phyloP scores from a whole-genome alignment of 2,329 filamentous ascomycete genomes.

The Chaetomium olivaceum region DNA sequence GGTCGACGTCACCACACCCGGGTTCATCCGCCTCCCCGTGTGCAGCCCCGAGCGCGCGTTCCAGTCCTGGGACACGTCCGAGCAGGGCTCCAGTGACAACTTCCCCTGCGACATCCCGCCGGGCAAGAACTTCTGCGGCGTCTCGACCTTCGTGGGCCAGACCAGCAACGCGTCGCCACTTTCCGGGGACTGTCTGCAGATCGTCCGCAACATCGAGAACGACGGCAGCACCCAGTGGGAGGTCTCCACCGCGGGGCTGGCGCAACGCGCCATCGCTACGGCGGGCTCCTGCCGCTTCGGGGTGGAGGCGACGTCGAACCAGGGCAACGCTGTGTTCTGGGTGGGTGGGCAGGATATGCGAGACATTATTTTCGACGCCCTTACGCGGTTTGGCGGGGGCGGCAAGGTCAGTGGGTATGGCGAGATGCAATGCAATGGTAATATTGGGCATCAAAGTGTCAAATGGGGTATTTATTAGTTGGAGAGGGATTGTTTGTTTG shows the following conservation, averaged over 20 bases:
- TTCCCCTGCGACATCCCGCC: conserved; percentile 41
- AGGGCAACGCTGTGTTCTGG: neutral
- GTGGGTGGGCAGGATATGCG: neutral
- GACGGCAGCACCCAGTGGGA: conserved; percentile 2
- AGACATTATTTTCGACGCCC: neutral
- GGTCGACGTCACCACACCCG: conserved; percentile 39
- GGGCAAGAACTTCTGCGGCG: conserved; percentile 34
- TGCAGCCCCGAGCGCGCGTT: conserved; percentile 40
- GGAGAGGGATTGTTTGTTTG: too few species aligned
- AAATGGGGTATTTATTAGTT: neutral
- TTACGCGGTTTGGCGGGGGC: neutral
- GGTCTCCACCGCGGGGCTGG: neutral
- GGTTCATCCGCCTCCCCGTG: conserved; percentile 42
- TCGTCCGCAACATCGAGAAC: conserved; percentile 39
- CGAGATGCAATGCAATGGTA: neutral
- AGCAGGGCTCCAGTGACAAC: conserved; percentile 18
- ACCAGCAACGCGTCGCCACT: conserved; percentile 39
- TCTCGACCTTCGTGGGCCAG: conserved; percentile 39
- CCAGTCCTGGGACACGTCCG: conserved; percentile 34
- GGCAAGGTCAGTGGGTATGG: neutral
- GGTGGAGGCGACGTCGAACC: neutral
- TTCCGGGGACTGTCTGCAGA: conserved; percentile 39
- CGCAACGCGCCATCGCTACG: neutral
- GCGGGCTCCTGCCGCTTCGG: neutral
- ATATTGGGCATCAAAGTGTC: neutral